Conservation (phyloP, 495 filamentous ascomycete genomes). For the Aspergillus asperescens region DNA sequence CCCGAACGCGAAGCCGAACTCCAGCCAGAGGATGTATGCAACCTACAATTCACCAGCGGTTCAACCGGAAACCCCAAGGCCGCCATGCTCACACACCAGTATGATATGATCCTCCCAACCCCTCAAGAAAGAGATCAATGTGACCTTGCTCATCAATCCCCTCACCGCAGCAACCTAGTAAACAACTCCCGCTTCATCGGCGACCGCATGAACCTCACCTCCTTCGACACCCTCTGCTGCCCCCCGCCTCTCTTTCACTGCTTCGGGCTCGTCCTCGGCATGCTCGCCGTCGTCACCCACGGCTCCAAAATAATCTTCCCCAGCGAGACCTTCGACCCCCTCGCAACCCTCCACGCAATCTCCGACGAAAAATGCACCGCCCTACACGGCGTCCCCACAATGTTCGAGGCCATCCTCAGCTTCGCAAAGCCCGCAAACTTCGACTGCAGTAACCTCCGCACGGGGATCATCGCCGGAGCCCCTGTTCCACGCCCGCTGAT, state of each 20-base stretch:
- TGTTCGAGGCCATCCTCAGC: conserved; percentile 63
- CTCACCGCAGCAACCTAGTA: conserved; percentile 53
- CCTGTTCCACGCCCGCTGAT: conserved; percentile 61
- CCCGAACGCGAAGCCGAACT: conserved; percentile 44
- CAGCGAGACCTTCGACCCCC: conserved; percentile 57
- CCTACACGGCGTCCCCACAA: conserved; percentile 66
- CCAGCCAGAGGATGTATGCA: conserved; percentile 58
- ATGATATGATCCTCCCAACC: conserved; percentile 18
- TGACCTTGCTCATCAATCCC: neutral
- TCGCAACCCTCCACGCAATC: conserved; percentile 53
- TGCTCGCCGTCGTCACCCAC: conserved; percentile 61
- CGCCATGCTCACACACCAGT: conserved; percentile 70
- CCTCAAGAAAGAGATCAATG: neutral
- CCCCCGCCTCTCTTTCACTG: conserved; percentile 70
- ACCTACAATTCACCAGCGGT: conserved; percentile 67
- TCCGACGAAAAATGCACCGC: conserved; percentile 62
- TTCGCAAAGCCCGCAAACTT: conserved; percentile 46
- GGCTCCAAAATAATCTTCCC: conserved; percentile 64
- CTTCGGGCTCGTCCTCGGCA: conserved; percentile 66
- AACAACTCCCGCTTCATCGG: conserved; percentile 69
- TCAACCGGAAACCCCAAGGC: conserved; percentile 68
- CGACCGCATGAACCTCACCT: conserved; percentile 59
- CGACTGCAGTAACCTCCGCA: conserved; percentile 48
- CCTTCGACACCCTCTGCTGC: conserved; percentile 61
- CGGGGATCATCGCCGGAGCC: conserved; percentile 64